Percentiles rank a stretch among this genome's conserved stretches.
phyloP scores from a whole-genome alignment of 2,329 filamentous ascomycete species.

The Grosmannia serpens region DNA sequence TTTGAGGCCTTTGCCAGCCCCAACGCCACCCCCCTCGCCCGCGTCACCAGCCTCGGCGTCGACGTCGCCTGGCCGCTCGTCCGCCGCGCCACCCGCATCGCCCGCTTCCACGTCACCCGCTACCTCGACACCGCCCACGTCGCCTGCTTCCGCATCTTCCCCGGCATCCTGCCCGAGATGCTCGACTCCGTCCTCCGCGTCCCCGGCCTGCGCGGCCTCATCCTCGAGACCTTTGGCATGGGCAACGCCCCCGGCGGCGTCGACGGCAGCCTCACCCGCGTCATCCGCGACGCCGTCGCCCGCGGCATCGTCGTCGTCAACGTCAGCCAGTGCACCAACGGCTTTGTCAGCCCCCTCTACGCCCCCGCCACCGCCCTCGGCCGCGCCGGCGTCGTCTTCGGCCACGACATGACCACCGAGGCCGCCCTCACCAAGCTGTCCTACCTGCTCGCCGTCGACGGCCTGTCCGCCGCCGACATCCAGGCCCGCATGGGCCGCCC shows the following conservation, averaged over 20 bases:
- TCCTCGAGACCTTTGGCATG: slow-evolving; percentile 87
- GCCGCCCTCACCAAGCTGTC: slow-evolving; percentile 85
- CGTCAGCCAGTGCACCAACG: slow-evolving; percentile 76
- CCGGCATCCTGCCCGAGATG: slow-evolving; percentile 89
- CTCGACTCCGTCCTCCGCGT: slow-evolving; percentile 71
- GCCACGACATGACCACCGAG: slow-evolving; percentile 80
- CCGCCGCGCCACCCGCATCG: slow-evolving; percentile 59
- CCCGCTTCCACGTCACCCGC: slow-evolving; percentile 62
- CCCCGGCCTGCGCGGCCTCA: slow-evolving; percentile 66
- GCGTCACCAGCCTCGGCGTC: slow-evolving; percentile 69
- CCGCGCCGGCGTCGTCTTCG: slow-evolving; percentile 76
- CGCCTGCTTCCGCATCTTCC: slow-evolving; percentile 80
- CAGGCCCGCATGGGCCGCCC: slow-evolving; percentile 60
- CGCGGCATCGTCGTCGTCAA: slow-evolving; percentile 81
- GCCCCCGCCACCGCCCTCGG: slow-evolving; percentile 68
- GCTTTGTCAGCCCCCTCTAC: slow-evolving; percentile 68
- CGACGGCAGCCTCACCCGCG: slow-evolving; percentile 66
- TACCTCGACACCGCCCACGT: slow-evolving; percentile 80
- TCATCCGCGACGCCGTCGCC: slow-evolving; percentile 65
- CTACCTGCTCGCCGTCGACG: slow-evolving; percentile 63
- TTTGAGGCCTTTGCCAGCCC: slow-evolving; percentile 83
- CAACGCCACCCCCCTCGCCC: slow-evolving; percentile 73
- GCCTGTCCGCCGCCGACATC: slow-evolving; percentile 53
- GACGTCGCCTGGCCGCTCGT: slow-evolving; percentile 73
- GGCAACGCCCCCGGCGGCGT: slow-evolving; percentile 79